phyloP scores from a whole-genome alignment of 805 yeast species.

The Scheffersomyces spartinae region DNA sequence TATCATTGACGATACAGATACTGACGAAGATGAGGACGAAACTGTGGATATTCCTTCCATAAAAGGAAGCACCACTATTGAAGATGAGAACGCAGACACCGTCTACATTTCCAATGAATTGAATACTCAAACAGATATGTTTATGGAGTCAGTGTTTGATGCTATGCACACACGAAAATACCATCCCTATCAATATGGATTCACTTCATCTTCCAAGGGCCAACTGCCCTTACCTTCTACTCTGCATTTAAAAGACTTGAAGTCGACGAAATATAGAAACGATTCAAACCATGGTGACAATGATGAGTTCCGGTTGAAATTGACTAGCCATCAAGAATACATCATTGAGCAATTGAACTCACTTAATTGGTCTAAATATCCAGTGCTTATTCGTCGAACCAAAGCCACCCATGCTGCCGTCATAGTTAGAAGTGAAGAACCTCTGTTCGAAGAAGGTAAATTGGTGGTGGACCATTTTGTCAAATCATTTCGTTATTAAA shows the following conservation, averaged over 20 bases:
- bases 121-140: conserved; percentile 49
- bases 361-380: conserved; percentile 58
- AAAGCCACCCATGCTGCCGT: conserved; percentile 73
- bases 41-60: conserved; percentile 6
- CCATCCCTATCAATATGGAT: conserved; percentile 7
- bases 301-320: conserved; percentile 19
- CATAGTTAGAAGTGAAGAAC: conserved; percentile 48
- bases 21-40: conserved; percentile 5
- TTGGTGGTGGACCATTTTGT: conserved; percentile 56
- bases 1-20: conserved; percentile 6
- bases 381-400: conserved; percentile 56
- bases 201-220: neutral
- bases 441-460: conserved; percentile 55
- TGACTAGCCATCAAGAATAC: conserved; percentile 32
- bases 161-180: conserved; percentile 35
- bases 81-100: conserved; percentile 3
- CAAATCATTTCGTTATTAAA: too few relatives aligned
- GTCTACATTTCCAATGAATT: too few relatives aligned
- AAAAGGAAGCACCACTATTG: neutral
- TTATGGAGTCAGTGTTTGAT: conserved; percentile 52
- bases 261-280: too few relatives aligned
- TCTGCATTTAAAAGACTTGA: neutral
- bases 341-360: conserved; percentile 49
- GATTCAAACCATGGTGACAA: too few relatives aligned
- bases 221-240: neutral